Percentiles rank a stretch among this genome's conserved stretches.
Evolutionary conservation across 2,329 filamentous ascomycete genomes (phyloP).

Genomic region (Coniochaeta ligniaria): DNA sequence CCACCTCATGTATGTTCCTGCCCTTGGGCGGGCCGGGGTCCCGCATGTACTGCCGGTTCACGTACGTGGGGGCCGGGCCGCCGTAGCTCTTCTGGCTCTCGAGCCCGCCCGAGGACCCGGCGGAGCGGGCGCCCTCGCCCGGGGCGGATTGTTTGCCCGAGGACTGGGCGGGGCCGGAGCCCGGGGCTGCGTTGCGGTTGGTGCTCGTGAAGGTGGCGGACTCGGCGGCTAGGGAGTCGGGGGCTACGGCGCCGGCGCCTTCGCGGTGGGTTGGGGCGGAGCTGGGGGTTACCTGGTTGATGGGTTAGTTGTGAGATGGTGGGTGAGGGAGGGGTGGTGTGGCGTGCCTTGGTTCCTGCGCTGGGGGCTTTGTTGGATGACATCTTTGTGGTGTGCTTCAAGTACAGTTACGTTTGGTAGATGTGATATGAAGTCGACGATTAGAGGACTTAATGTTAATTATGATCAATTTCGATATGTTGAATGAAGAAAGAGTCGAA

Average conservation of each 20-base stretch:
- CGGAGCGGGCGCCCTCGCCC: background rate
- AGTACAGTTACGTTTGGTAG: background rate
- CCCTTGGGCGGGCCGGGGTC: constrained; percentile 15
- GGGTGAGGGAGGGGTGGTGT: background rate
- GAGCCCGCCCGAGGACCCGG: constrained; percentile 1
- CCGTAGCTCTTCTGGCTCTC: constrained; percentile 10
- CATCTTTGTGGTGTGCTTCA: constrained; percentile 1
- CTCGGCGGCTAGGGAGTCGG: constrained; percentile 70
- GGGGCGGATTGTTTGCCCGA: background rate
- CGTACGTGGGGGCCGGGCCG: constrained; percentile 15
- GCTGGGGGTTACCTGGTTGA: constrained; percentile 35
- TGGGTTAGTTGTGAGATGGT: background rate
- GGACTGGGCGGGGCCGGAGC: background rate
- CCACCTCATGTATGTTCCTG: constrained; percentile 18
- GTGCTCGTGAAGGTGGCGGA: constrained; percentile 56
- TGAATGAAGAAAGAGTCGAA: background rate
- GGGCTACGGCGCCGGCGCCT: constrained; percentile 53
- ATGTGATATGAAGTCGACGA: background rate
- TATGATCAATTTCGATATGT: background rate
- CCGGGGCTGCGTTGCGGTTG: constrained; percentile 40
- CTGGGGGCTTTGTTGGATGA: constrained; percentile 9
- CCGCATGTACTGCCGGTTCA: constrained; percentile 4
- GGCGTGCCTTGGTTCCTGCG: constrained; percentile 10
- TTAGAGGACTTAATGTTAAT: background rate
- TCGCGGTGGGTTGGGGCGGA: constrained; percentile 47